phyloP scores from a whole-genome alignment of 169 alveolate genomes.

The Plasmodium relictum region DNA sequence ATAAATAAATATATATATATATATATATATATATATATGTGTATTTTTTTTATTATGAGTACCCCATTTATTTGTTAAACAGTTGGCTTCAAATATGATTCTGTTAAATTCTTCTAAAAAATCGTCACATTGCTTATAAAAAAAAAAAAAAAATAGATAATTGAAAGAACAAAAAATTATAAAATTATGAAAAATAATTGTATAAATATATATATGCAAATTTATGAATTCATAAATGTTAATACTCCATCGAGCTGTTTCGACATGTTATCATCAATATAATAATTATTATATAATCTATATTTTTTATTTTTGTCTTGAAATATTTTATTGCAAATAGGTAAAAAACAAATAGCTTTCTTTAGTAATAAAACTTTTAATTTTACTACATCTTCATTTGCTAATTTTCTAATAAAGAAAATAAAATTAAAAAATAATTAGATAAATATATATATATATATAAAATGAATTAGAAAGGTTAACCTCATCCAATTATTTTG shows the following conservation, averaged over 20 bases:
- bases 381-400: constrained; percentile 49
- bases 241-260: constrained; percentile 62
- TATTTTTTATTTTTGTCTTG: constrained; percentile 70
- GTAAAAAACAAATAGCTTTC: constrained; percentile 64
- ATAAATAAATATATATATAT: background rate
- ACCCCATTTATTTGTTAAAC: constrained; percentile 70
- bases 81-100: constrained; percentile 60
- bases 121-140: constrained; percentile 51
- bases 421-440: background rate
- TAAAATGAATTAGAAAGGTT: too few species aligned
- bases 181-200: background rate
- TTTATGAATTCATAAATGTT: background rate
- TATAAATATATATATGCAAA: background rate
- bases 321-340: constrained; percentile 69
- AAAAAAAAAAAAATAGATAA: background rate
- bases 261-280: constrained; percentile 70
- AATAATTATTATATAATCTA: constrained; percentile 56
- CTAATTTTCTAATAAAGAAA: constrained; percentile 29
- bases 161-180: background rate
- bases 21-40: background rate
- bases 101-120: constrained; percentile 60
- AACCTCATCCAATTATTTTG: constrained; percentile 64
- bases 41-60: background rate
- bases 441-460: background rate
- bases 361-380: constrained; percentile 53